Conservation (phyloP, 345 rosid genomes). For the Acer campestre region DNA sequence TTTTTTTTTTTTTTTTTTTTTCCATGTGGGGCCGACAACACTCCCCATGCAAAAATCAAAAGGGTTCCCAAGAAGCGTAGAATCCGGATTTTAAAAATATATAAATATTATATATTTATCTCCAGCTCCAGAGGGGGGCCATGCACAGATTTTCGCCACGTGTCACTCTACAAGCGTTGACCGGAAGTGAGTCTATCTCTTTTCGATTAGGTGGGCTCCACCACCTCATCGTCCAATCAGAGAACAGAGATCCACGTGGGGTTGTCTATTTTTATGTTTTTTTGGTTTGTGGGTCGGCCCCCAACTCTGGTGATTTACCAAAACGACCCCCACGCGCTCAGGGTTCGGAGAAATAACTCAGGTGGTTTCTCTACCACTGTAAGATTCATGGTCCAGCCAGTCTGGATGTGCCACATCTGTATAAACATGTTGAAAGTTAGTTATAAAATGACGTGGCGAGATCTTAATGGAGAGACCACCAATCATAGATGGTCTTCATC, state of each 20-base stretch:
- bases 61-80: conserved; percentile 4
- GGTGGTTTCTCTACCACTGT: not conserved
- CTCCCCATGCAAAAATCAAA: conserved; percentile 11
- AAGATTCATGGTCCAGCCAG: not conserved
- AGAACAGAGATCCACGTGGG: conserved; percentile 24
- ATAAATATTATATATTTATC: not conserved
- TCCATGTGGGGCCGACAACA: not conserved
- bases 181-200: not conserved
- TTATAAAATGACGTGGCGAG: not conserved
- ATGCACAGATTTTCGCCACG: conserved; percentile 4
- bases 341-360: not conserved
- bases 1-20: no score
- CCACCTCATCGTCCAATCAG: not conserved
- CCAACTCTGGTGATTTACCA: not conserved
- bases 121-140: conserved; percentile 14
- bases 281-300: not conserved
- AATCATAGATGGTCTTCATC: not conserved
- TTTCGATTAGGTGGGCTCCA: not conserved
- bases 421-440: not conserved
- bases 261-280: not conserved
- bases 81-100: conserved; percentile 17
- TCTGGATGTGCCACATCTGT: not conserved
- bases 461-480: not conserved
- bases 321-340: no score
- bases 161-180: conserved; percentile 17